Evolutionary conservation across 352 stramenopile genomes (phyloP).

Genomic region (Phytopythium litorale): DNA sequence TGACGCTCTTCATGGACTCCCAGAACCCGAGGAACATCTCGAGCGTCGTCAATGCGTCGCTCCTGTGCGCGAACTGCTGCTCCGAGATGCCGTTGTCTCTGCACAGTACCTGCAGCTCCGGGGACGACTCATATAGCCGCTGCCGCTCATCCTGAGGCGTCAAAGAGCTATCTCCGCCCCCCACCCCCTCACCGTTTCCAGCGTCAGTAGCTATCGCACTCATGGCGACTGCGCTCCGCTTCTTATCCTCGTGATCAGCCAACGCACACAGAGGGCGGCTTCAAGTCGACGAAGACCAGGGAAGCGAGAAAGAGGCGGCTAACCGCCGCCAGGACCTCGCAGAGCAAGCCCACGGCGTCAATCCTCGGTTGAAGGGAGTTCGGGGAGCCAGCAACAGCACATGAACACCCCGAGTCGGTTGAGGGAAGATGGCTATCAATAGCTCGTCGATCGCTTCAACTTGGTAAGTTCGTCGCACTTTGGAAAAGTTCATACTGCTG

Average conservation of each 20-base stretch:
- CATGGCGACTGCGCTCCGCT: not conserved
- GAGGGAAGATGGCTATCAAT: too few relatives aligned
- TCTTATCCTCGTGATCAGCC: not conserved
- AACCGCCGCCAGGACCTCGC: too few relatives aligned
- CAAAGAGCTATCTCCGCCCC: slow-evolving; percentile 14
- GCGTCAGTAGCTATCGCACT: not conserved
- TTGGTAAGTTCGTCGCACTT: too few relatives aligned
- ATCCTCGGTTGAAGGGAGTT: too few relatives aligned
- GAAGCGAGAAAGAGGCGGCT: not conserved
- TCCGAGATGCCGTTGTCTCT: slow-evolving; percentile 55
- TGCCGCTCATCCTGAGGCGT: slow-evolving; percentile 26
- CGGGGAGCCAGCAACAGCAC: too few relatives aligned
- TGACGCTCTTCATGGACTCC: slow-evolving; percentile 58
- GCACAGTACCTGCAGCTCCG: slow-evolving; percentile 62
- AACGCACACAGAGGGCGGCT: not conserved
- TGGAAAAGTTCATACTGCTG: too few relatives aligned
- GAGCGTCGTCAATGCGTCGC: slow-evolving; percentile 30
- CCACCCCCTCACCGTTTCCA: not conserved
- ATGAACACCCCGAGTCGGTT: too few relatives aligned
- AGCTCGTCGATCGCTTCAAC: too few relatives aligned
- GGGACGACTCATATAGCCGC: slow-evolving; percentile 34
- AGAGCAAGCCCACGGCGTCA: too few relatives aligned
- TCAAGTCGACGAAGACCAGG: not conserved
- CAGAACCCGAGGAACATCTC: slow-evolving; percentile 84
- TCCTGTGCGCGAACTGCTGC: slow-evolving; percentile 50